Evolutionary conservation across 2,329 filamentous ascomycete genomes (phyloP), one percentile per base, ranked within the genome.

Genomic region (Nakataea oryzae): DNA sequence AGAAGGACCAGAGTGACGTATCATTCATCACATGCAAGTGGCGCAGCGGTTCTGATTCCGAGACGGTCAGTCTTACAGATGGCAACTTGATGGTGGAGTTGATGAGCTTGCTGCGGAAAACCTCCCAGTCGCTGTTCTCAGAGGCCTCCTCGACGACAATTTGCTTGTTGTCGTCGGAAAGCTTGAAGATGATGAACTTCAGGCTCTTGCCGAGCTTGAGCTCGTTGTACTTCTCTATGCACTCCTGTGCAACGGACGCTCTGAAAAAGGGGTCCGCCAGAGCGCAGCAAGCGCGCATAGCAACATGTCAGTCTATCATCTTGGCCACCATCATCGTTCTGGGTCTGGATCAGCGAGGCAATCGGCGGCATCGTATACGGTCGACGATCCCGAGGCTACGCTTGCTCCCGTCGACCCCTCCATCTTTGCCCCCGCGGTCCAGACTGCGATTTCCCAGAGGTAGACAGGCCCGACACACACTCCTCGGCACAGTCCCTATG

Each of bases 121-220:
- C 76, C 63, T 88, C 84, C 81, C 85, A 93, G 76, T 92, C 85
- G 68, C 77, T 77, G 69, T 86, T 81, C 65, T 78, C 78, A 63
- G 86, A 89, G 62, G 85, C 81, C 74, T 90, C 86, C 77, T 93
- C 90, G 70, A 95, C 85, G 64, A 89, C 86, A 74, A 95, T 91
- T 78, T 91, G 77, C 78, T 88, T 91, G 83, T 86, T 86, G 81
- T 92, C 84, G 77, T 93, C 89, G 67, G 86, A 88, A 74, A 95
- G 86, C 83, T 92, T 91, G 87, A 85, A 93, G 82, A 95, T 86
- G 79, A 95, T 88, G 83, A 85, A 96, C 79, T 91, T 93, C 80
- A 86, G 82, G 80, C 85, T 86, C 79, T 92, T 92, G 77, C 78
- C 81, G 69, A 92, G 86, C 85, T 93, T 93, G 68, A 93, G 84